Base-by-base conservation (phyloP, 164 flowering plant genomes). In the Litsea cubeba region DNA sequence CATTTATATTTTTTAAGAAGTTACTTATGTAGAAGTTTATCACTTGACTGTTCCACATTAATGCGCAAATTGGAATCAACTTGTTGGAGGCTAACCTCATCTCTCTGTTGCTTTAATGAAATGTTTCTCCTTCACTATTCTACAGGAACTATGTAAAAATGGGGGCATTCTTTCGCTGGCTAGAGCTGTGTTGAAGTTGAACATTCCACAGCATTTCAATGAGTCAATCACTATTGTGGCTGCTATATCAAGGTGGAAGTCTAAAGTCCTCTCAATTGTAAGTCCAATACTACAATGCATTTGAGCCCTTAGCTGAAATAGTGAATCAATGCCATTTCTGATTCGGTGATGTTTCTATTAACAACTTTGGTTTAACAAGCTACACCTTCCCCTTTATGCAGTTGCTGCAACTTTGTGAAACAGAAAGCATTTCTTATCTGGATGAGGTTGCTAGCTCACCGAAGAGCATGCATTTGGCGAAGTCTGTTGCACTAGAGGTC, bases 381-480 rank as follows among this genome's bases (percentile, higher is more conserved):
- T 78, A 23, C 23, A 50, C 28, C 26, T 72, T 69, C 30, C 64
- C n/a, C 51, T 76, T 77, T 75, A 58, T 90, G 85, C 91, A 96
- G 99, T 84, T 96, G 72, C 78, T 91, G 89, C 87, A 83, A 78
- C 89, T 96, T 50, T 94, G 98, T 84, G 98, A 96, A 83, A 90
- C 92, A 30, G 99, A 96, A 79, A 94, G 88, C 83, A 81, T 90
- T 67, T 94, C 99, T 75, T 96, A 87, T 84, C 84, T 96, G 81
- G 99, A 96, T 76, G 99, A 94, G 84, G 98, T 90, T 82, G 89
- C 97, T 71, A 86, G 88, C 76, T 81, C 86, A 51, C 87, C 94
- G 18, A 74, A 80, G 78, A 89, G 90, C 85, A 77, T 88, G 85
- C 84, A 83, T 69, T 77, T 96, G 82, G 97, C 98, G 5, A 88